These are phyloP conservation scores for Periconia sp. DNA, from an alignment of 2,329 filamentous ascomycete genomes.

Conservation along the genomic window DNA sequence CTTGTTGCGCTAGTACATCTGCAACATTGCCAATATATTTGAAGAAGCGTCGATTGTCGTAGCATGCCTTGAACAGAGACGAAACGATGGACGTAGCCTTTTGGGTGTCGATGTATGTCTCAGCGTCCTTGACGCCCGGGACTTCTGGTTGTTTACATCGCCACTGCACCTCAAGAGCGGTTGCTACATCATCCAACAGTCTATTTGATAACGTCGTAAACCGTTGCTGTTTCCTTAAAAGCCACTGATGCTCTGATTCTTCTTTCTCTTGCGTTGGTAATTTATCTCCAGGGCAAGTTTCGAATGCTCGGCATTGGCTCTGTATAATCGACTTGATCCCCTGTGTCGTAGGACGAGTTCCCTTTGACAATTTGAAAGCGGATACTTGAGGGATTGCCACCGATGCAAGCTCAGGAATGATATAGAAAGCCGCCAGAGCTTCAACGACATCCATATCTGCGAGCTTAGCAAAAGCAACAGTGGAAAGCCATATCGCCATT, in stretches of 20 bases:
- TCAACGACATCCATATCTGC: conserved; percentile 31
- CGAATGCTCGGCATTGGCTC: background rate
- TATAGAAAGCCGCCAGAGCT: conserved; percentile 27
- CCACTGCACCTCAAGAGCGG: conserved; percentile 26
- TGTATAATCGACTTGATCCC: too few relatives aligned
- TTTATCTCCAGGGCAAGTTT: background rate
- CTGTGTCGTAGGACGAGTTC: conserved; percentile 8
- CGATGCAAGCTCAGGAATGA: conserved; percentile 3
- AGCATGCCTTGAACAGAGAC: conserved; percentile 22
- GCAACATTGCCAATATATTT: conserved; percentile 28
- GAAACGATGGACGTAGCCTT: conserved; percentile 24
- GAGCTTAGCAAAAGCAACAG: conserved; percentile 25
- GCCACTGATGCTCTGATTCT: conserved; percentile 8
- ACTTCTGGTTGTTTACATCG: conserved; percentile 13
- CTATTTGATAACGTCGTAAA: too few relatives aligned
- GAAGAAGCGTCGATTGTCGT: conserved; percentile 50
- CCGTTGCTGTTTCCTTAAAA: conserved; percentile 10
- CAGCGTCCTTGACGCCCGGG: conserved; percentile 7
- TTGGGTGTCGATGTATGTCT: conserved; percentile 19
- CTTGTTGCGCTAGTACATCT: conserved; percentile 15
- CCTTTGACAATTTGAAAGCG: conserved; percentile 15
- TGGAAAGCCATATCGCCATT: conserved; percentile 33
- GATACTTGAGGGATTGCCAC: conserved; percentile 13
- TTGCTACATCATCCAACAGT: conserved; percentile 15
- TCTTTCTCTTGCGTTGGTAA: too few relatives aligned